phyloP scores from a whole-genome alignment of 257 asterid genomes.

The Voacanga thouarsii region DNA sequence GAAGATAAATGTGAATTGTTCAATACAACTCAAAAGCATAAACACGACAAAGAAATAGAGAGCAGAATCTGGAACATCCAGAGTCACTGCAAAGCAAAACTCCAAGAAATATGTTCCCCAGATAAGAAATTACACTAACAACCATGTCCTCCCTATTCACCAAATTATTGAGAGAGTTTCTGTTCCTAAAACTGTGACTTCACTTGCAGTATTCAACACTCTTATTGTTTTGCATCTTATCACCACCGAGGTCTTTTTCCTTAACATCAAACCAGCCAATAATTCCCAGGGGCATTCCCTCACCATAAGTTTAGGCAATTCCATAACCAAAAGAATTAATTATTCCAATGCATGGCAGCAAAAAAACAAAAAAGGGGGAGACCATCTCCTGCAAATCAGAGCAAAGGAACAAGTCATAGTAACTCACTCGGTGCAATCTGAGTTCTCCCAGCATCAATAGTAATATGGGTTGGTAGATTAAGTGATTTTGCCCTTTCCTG shows the following conservation, averaged over 20 bases:
- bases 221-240: background rate
- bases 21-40: background rate
- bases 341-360: background rate
- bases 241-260: background rate
- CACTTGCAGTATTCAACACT: background rate
- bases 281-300: background rate
- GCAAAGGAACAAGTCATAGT: background rate
- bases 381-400: background rate
- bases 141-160: background rate
- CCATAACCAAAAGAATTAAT: background rate
- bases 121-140: background rate
- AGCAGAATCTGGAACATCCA: background rate
- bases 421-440: conserved; percentile 97
- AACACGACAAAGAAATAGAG: background rate
- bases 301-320: background rate
- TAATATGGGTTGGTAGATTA: conserved; percentile 71
- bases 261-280: background rate
- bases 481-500: conserved; percentile 85
- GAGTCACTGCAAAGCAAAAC: background rate
- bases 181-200: background rate
- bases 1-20: background rate
- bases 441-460: conserved; percentile 95
- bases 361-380: background rate
- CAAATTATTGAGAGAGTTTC: background rate
- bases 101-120: background rate